These are phyloP conservation scores for Starmera dryadoides DNA, from an alignment of 805 yeast species.

Conservation along the genomic window DNA sequence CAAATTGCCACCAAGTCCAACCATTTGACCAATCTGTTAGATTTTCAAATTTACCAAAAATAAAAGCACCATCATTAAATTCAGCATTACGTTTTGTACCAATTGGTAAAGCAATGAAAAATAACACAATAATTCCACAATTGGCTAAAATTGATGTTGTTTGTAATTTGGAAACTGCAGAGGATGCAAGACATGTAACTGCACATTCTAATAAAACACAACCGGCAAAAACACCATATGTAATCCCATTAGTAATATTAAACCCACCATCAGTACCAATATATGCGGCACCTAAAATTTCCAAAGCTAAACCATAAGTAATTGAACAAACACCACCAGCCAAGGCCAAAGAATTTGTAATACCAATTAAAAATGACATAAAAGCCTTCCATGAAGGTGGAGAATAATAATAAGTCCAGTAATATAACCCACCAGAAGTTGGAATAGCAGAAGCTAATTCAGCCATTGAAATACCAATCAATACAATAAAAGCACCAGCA, in stretches of 20 bases:
- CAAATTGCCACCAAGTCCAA: constrained; percentile 43
- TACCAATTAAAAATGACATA: constrained; percentile 52
- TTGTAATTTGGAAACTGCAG: constrained; percentile 47
- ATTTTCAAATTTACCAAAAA: constrained; percentile 48
- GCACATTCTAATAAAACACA: constrained; percentile 41
- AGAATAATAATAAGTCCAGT: constrained; percentile 57
- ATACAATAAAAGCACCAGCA: constrained; percentile 43
- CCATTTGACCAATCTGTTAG: constrained; percentile 51
- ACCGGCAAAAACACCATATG: constrained; percentile 58
- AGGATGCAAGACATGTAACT: constrained; percentile 47
- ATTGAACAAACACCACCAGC: constrained; percentile 58
- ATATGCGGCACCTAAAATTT: constrained; percentile 48
- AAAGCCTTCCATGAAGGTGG: constrained; percentile 42
- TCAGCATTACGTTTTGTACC: constrained; percentile 36
- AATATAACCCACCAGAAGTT: constrained; percentile 67
- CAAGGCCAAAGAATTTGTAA: constrained; percentile 56
- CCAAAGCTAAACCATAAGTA: constrained; percentile 55
- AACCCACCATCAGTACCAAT: constrained; percentile 43
- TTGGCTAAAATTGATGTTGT: constrained; percentile 47
- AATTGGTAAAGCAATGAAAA: constrained; percentile 55
- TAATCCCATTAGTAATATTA: constrained; percentile 40
- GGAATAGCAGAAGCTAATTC: constrained; percentile 61
- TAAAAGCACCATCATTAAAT: constrained; percentile 43
- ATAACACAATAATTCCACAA: constrained; percentile 39
- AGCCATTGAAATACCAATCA: constrained; percentile 51